Base-by-base conservation (phyloP, 23 red algal genomes). In the Rhodosorus marinus region DNA sequence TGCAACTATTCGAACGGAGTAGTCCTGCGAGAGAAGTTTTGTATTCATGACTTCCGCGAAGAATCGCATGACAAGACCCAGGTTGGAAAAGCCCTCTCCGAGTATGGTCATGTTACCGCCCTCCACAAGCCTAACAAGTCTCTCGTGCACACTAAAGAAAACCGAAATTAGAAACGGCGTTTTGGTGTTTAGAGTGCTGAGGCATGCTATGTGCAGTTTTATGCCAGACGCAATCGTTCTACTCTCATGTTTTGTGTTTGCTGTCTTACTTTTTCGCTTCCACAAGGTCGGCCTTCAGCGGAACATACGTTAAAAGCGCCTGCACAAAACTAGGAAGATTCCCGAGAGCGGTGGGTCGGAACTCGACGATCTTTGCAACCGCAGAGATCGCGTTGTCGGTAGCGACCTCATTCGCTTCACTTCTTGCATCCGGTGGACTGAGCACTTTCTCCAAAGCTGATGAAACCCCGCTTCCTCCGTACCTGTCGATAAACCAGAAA, bases 381-480 rank as follows among this genome's bases (percentile, higher is more conserved):
- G 88, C 88, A 4, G 72, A 74, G 35, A 82, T 52, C 4, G 80
- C 76, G 26, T 95, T 95, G 38, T 95, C 88, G 1, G 88, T 69
- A 5, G 88, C 69, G 20, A 53, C 31, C 35, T 59, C 72, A 11
- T 20, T 31, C 28, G 20, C 52, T n/a, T 80, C 70, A 14, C 35
- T 46, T 19, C 67, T 65, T 23, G 76, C 31, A 41, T 72, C 58
- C 29, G 63, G 74, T 29, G 57, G 55, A 26, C 49, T 25, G 35
- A 83, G 61, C 30, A 83, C 34, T 11, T 55, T 33, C 47, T 84
- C 66, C 28, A 79, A 52, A 20, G 75, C 26, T 7, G 27, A 6
- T 5, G 59, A 27, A 17, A 71, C 20, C 33, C 35, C 26, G 20
- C 34, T 31, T 8, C 48, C 54, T n/a, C 62, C 70, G 28, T 46